A percentile compares a stretch with the other conserved stretches of the same genome.
These are phyloP conservation scores for Tuber calosporum DNA, from an alignment of 495 filamentous ascomycete species.

Conservation along the genomic window DNA sequence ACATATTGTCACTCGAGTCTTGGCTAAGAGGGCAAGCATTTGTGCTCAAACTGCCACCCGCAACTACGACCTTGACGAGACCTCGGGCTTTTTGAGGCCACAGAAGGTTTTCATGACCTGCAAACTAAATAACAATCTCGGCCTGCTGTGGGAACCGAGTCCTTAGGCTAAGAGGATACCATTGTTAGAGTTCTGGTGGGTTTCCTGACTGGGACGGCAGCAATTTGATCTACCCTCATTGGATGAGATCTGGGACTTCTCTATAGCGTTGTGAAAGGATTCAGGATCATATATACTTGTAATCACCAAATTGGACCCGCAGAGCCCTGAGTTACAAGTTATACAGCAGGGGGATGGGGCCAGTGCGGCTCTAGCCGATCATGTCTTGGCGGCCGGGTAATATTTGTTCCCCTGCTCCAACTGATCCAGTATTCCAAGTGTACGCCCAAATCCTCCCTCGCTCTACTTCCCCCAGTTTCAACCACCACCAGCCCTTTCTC, in stretches of 20 bases:
- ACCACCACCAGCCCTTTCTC: neutral
- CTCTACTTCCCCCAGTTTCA: neutral
- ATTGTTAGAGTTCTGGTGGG: neutral
- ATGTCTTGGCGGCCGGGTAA: slow-evolving; percentile 2
- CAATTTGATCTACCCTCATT: neutral
- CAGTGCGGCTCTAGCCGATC: neutral
- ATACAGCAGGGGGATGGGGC: too few species aligned
- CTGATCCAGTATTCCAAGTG: neutral
- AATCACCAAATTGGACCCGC: neutral
- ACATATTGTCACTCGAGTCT: neutral
- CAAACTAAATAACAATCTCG: neutral
- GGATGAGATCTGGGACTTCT: neutral
- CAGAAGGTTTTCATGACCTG: neutral
- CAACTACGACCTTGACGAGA: too few species aligned
- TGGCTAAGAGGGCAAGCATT: neutral
- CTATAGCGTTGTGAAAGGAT: too few species aligned
- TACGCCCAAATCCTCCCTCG: neutral
- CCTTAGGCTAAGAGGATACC: neutral
- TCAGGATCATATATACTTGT: too few species aligned
- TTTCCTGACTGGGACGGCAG: neutral
- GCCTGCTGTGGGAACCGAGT: neutral
- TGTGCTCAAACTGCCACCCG: too few species aligned
- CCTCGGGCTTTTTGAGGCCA: too few species aligned
- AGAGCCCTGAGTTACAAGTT: neutral
- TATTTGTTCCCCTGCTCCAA: too few species aligned